Evolutionary conservation across 1,284 basidiomycete genomes (phyloP).

Genomic region (Apiotrichum siamense): DNA sequence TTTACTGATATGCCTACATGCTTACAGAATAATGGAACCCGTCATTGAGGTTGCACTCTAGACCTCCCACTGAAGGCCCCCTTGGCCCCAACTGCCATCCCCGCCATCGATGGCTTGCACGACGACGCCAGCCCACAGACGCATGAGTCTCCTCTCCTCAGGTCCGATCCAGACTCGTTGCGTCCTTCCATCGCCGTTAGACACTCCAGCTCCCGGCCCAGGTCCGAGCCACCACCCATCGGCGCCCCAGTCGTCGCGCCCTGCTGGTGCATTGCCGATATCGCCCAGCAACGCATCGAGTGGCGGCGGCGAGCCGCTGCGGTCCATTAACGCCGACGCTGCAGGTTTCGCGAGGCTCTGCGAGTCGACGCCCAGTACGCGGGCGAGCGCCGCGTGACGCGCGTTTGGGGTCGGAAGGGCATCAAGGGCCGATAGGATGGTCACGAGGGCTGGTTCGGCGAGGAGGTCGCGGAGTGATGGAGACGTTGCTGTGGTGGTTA

Average conservation of each 20-base stretch:
- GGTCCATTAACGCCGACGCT: conserved; percentile 19
- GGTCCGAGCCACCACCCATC: conserved; percentile 35
- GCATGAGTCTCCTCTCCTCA: conserved; percentile 35
- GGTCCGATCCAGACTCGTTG: conserved; percentile 37
- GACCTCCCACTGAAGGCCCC: conserved; percentile 36
- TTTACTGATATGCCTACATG: conserved; percentile 1
- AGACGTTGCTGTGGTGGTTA: conserved; percentile 37
- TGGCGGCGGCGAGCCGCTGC: conserved; percentile 33
- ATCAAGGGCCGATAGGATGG: conserved; percentile 35
- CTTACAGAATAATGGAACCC: too few relatives aligned
- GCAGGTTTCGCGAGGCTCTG: conserved; percentile 25
- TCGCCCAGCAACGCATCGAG: conserved; percentile 27
- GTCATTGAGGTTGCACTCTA: conserved; percentile 8
- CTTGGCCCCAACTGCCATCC: conserved; percentile 30
- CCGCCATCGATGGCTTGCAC: conserved; percentile 34
- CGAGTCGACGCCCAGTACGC: conserved; percentile 33
- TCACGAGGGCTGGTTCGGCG: conserved; percentile 23
- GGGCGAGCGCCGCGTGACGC: conserved; percentile 26
- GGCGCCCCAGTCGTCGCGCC: conserved; percentile 14
- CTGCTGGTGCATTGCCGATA: background rate
- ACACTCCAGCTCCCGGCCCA: too few relatives aligned
- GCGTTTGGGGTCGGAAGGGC: conserved; percentile 6
- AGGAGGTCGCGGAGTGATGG: conserved; percentile 33
- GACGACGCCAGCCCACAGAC: conserved; percentile 32
- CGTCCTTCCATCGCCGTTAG: too few relatives aligned